These are phyloP conservation scores for Cutaneotrichosporon daszewskae DNA, from an alignment of 1,284 basidiomycete species.

Conservation along the genomic window DNA sequence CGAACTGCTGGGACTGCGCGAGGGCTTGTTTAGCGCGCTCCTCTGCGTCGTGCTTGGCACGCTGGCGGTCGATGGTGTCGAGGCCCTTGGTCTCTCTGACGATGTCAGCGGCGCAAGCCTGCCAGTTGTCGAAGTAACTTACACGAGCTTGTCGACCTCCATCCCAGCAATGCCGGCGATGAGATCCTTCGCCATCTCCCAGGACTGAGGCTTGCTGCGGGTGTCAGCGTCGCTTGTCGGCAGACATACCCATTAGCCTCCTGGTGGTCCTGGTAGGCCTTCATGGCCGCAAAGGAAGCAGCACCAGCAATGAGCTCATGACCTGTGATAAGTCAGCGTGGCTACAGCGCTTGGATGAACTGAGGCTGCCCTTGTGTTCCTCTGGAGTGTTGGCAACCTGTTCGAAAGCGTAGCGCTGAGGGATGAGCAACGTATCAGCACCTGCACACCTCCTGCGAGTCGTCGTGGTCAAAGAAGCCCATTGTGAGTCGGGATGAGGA, in stretches of 20 bases:
- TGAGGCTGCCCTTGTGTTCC: constrained; percentile 6
- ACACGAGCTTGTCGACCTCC: constrained; percentile 36
- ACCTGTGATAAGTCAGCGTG: too few species aligned
- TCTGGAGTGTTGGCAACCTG: constrained; percentile 14
- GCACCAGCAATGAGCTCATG: constrained; percentile 21
- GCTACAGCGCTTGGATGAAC: too few species aligned
- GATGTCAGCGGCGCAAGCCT: neutral
- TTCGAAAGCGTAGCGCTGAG: constrained; percentile 18
- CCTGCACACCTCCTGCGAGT: constrained; percentile 16
- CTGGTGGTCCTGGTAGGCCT: constrained; percentile 30
- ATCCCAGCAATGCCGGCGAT: constrained; percentile 29
- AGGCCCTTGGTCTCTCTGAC: constrained; percentile 28
- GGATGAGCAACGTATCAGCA: neutral
- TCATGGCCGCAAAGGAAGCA: constrained; percentile 28
- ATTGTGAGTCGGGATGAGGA: constrained; percentile 7
- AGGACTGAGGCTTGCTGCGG: constrained; percentile 17
- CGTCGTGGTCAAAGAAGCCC: constrained; percentile 27
- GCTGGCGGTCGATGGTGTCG: constrained; percentile 18
- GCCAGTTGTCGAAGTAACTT: neutral
- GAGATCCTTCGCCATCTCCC: constrained; percentile 27
- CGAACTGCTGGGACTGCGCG: constrained; percentile 15
- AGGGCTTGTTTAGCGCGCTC: constrained; percentile 22
- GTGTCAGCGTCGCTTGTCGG: neutral
- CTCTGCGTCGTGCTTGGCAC: constrained; percentile 22
- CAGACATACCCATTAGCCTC: constrained; percentile 20